phyloP scores from a whole-genome alignment of 2,329 filamentous ascomycete species.

The Colletotrichum coccodes region DNA sequence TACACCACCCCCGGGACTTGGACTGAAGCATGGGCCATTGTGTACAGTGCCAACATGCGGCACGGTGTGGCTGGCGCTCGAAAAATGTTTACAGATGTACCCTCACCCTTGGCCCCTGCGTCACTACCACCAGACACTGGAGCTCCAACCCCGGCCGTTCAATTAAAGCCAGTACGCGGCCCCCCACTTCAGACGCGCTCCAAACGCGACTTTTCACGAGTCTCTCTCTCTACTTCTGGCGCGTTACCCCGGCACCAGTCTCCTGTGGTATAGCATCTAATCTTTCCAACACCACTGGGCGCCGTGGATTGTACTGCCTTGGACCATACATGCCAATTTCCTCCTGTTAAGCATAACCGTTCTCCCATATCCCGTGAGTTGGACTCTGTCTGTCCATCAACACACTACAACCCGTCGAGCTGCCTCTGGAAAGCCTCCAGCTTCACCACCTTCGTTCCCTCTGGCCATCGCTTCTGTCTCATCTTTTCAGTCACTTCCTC shows the following conservation, averaged over 20 bases:
- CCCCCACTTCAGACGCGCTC: neutral
- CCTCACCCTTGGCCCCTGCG: neutral
- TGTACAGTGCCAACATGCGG: neutral
- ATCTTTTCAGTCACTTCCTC: neutral
- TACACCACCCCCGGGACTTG: too few relatives aligned
- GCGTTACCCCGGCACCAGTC: neutral
- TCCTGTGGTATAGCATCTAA: neutral
- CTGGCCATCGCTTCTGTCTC: neutral
- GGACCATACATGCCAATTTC: neutral
- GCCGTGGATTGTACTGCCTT: neutral
- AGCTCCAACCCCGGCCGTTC: neutral
- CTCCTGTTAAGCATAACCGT: too few relatives aligned
- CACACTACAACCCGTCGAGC: neutral
- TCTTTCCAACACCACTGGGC: neutral
- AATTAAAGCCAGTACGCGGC: conserved; percentile 5
- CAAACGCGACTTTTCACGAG: conserved; percentile 1
- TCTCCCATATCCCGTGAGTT: neutral
- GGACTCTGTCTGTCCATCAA: neutral
- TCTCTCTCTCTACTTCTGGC: neutral
- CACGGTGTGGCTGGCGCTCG: neutral
- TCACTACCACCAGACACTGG: neutral
- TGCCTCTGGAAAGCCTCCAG: neutral
- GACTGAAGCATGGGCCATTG: too few relatives aligned
- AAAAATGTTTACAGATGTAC: neutral
- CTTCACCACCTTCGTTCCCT: neutral